Percentiles rank a stretch among this genome's conserved stretches.
These are phyloP conservation scores for Magnolia sinica DNA, from an alignment of 164 flowering plant species.

Conservation along the genomic window DNA sequence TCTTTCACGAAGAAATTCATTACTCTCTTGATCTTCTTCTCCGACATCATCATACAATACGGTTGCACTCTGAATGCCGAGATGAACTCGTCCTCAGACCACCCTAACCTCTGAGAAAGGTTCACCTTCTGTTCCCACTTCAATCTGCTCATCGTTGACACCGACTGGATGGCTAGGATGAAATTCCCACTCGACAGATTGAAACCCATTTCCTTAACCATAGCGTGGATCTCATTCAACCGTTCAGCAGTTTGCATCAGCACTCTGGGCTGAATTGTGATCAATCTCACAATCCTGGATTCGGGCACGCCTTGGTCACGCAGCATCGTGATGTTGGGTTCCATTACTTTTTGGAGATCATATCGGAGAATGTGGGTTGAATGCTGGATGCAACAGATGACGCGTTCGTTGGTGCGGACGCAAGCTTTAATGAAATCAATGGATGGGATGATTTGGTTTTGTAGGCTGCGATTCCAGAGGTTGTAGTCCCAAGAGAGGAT, in stretches of 20 bases:
- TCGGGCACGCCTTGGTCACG: conserved; percentile 1
- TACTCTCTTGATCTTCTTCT: conserved; percentile 5
- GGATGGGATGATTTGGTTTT: not conserved
- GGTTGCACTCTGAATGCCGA: not conserved
- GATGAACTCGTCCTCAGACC: not conserved
- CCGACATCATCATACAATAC: not conserved
- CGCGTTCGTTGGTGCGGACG: not conserved
- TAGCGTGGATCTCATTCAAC: not conserved
- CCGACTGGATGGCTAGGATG: not conserved
- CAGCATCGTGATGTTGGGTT: not conserved
- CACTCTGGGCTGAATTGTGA: not conserved
- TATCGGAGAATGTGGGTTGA: not conserved
- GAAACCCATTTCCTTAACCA: not conserved
- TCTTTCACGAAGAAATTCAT: not conserved
- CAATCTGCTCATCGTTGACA: not conserved
- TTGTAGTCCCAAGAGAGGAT: not conserved
- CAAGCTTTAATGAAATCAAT: not conserved
- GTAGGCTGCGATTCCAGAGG: not conserved
- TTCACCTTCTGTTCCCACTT: not conserved
- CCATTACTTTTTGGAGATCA: not conserved
- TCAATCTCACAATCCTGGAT: not conserved
- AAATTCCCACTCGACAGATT: not conserved
- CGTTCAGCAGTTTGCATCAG: not conserved
- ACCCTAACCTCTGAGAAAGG: not conserved
- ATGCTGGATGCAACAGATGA: not conserved